Base-by-base conservation (phyloP, 371 early-diverging fungal species). In the Funneliformis caledonium region DNA sequence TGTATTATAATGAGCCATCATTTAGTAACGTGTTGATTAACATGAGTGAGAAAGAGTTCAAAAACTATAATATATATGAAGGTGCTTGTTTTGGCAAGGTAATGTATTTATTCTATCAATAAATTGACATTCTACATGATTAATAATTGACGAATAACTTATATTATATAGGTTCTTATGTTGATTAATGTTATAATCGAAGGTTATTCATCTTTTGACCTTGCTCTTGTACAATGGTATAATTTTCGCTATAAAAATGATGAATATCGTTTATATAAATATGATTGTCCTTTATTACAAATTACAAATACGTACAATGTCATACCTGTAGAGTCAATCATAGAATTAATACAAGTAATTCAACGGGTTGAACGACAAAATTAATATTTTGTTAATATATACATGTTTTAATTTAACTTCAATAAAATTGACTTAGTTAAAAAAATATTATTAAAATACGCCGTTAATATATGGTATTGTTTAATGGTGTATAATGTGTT, bases 1-100 rank as follows among this genome's bases (percentile, higher is more conserved):
- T 7, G 11, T 48, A 72, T 12, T 72, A 47, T 72, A 47, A 72
- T 72, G 48, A 72, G 16, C 22, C 26, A 72, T 16, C 16, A 48
- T 72, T 72, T 72, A 72, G 72, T 48, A 47, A 72, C n/a, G n/a
- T 72, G 6, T 43, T n/a, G n/a, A 72, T 72, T 72, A 72, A 43
- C 43, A 43, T 72, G 45, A 19, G 26, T 48, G 26, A 43, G 16
- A n/a, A 43, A 42, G n/a, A 72, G 19, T 10, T 26, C 22, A 10
- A 33, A 64, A 5, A 48, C 2, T 72, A 42, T 72, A 47, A 43
- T 42, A 47, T 9, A 8, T 19, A 47, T 72, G n/a, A 70, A 14
- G n/a, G 48, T n/a, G 26, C 47, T n/a, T 70, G 47, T 47, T 70
- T 70, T 70, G 33, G 19, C 12, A 70, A 70, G 47, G 26, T 26